A percentile compares a stretch with the other conserved stretches of the same genome.
phyloP scores from a whole-genome alignment of 176 grass and related monocot genomes.

The Miscanthus lutarioriparius region DNA sequence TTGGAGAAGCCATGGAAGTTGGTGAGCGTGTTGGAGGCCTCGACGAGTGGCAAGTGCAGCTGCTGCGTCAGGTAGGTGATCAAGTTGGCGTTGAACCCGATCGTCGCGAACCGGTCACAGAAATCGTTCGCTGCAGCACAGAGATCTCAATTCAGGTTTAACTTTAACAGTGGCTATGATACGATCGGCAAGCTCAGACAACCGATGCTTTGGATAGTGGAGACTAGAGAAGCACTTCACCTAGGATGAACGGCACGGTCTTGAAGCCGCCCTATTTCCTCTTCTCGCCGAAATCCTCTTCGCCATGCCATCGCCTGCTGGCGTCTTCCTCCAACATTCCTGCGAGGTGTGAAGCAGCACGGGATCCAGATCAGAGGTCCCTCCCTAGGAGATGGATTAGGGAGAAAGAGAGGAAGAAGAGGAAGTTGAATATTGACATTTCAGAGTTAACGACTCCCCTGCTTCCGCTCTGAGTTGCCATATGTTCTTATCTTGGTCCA shows the following conservation, averaged over 20 bases:
- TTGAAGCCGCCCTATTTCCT: conserved; percentile 59
- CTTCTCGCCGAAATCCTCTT: conserved; percentile 5
- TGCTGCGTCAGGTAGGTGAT: conserved; percentile 64
- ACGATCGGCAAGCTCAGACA: neutral
- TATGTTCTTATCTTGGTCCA: neutral
- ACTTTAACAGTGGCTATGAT: neutral
- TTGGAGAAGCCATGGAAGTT: conserved; percentile 63
- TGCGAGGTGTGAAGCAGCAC: neutral
- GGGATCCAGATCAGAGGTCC: neutral
- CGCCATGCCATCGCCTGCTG: neutral
- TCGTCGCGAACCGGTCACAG: conserved; percentile 49
- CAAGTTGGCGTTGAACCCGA: conserved; percentile 63
- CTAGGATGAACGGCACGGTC: conserved; percentile 73
- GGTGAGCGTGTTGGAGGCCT: conserved; percentile 73
- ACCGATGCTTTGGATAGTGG: neutral
- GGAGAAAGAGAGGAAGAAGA: neutral
- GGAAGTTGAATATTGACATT: neutral
- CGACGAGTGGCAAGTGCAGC: conserved; percentile 64
- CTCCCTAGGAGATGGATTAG: neutral
- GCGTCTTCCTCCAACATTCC: conserved; percentile 12
- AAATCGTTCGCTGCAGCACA: conserved; percentile 42
- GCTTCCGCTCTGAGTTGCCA: neutral
- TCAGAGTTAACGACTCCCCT: conserved; percentile 20
- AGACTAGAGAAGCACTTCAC: conserved; percentile 8
- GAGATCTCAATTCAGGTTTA: neutral